A percentile compares a stretch with the other conserved stretches of the same genome.
Evolutionary conservation across 768 basidiomycete genomes (phyloP).

Genomic region (Gloeostereum incarnatum): DNA sequence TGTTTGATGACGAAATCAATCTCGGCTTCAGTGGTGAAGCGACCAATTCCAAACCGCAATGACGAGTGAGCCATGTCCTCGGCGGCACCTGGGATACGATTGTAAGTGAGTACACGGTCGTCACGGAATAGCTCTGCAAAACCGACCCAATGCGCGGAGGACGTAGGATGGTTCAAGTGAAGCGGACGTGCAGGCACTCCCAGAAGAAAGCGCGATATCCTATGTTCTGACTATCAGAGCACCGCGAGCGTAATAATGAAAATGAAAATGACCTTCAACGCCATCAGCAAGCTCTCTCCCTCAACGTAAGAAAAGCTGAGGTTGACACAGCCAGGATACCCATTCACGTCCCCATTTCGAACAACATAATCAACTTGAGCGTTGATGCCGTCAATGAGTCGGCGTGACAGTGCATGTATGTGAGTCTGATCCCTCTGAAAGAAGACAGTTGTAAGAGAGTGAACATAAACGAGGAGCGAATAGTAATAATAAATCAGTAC

Average conservation of each 20-base stretch:
- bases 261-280: constrained; percentile 63
- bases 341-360: constrained; percentile 85
- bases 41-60: constrained; percentile 92
- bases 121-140: not conserved
- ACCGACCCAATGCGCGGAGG: constrained; percentile 80
- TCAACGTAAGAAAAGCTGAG: constrained; percentile 95
- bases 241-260: not conserved
- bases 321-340: constrained; percentile 95
- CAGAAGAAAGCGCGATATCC: constrained; percentile 97
- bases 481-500: constrained; percentile 53
- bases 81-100: constrained; percentile 66
- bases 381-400: constrained; percentile 75
- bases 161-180: constrained; percentile 98
- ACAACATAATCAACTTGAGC: constrained; percentile 83
- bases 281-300: constrained; percentile 96
- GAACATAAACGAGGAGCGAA: constrained; percentile 3
- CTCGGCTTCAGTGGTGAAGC: constrained; percentile 97
- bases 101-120: not conserved
- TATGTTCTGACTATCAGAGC: constrained; percentile 18
- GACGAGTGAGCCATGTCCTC: constrained; percentile 99
- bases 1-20: constrained; percentile 89
- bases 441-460: constrained; percentile 12
- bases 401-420: constrained; percentile 66
- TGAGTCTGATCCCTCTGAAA: constrained; percentile 71
- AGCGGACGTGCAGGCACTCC: constrained; percentile 97